Conservation (phyloP, 2,329 filamentous ascomycete genomes). For the Fusarium pilosicola region DNA sequence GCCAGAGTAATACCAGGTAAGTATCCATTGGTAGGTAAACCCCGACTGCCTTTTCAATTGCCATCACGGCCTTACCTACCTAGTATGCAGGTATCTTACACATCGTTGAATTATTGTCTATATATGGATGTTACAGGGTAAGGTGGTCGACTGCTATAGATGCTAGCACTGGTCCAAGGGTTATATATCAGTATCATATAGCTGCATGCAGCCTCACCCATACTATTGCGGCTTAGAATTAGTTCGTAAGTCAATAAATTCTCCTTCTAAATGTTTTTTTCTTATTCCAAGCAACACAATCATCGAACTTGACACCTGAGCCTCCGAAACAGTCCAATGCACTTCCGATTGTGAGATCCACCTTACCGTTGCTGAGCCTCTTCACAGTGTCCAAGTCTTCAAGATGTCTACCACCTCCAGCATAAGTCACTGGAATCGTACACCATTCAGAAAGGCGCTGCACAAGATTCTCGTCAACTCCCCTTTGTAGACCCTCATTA, state of each 20-base stretch:
- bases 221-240: not conserved
- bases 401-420: slow-evolving; percentile 87
- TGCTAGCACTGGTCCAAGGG: not conserved
- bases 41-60: not conserved
- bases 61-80: not conserved
- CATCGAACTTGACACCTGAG: slow-evolving; percentile 83
- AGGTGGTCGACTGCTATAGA: not conserved
- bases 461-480: slow-evolving; percentile 89
- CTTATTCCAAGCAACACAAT: slow-evolving; percentile 89
- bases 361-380: slow-evolving; percentile 78
- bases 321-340: slow-evolving; percentile 97
- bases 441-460: slow-evolving; percentile 83
- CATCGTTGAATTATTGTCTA: not conserved
- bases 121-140: not conserved
- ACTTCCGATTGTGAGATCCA: slow-evolving; percentile 96
- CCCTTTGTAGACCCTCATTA: slow-evolving; percentile 91
- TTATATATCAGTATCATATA: not conserved
- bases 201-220: not conserved
- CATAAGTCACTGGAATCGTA: slow-evolving; percentile 92
- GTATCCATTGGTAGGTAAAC: not conserved
- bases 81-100: not conserved
- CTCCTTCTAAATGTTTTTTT: slow-evolving; percentile 45
- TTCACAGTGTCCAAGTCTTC: slow-evolving; percentile 86
- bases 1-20: not conserved
- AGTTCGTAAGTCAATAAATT: slow-evolving; percentile 2